phyloP scores from a whole-genome alignment of 345 rosid genomes.

The Sonneratia caseolaris region DNA sequence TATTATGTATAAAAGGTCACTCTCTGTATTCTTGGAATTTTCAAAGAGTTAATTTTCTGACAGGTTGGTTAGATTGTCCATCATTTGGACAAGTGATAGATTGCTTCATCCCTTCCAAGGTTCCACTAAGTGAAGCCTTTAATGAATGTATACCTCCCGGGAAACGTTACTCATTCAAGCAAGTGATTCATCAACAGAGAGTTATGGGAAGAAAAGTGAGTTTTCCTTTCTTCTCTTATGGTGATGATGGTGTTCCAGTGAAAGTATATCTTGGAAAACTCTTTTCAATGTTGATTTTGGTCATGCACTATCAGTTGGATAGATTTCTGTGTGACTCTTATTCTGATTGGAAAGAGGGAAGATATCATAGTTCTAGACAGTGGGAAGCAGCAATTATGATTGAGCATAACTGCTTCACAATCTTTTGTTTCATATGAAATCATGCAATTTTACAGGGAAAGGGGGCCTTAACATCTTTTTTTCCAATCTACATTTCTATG shows the following conservation, averaged over 20 bases:
- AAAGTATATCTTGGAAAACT: background rate
- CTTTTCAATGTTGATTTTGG: background rate
- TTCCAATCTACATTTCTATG: too few species aligned
- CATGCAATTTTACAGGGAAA: background rate
- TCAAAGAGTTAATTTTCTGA: constrained; percentile 6
- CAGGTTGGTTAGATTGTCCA: constrained; percentile 99
- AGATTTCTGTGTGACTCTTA: background rate
- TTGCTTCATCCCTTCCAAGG: constrained; percentile 80
- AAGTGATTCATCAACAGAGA: constrained; percentile 69
- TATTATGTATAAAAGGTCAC: background rate
- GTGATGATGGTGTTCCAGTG: background rate
- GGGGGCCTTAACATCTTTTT: background rate
- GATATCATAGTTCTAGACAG: background rate
- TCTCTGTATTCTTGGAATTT: background rate
- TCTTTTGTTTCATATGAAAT: background rate
- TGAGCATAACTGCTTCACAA: background rate
- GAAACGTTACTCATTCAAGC: constrained; percentile 93
- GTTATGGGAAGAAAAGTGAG: constrained; percentile 73
- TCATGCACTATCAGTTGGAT: background rate
- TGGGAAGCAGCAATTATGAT: background rate
- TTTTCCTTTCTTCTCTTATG: background rate
- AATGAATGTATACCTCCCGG: constrained; percentile 76
- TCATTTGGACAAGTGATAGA: constrained; percentile 60
- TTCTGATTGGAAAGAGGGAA: background rate
- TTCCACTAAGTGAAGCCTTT: constrained; percentile 80